Evolutionary conservation across 805 yeast species (phyloP), one percentile per base, ranked within the genome.

Genomic region (Candida pseudoglaebosa): DNA sequence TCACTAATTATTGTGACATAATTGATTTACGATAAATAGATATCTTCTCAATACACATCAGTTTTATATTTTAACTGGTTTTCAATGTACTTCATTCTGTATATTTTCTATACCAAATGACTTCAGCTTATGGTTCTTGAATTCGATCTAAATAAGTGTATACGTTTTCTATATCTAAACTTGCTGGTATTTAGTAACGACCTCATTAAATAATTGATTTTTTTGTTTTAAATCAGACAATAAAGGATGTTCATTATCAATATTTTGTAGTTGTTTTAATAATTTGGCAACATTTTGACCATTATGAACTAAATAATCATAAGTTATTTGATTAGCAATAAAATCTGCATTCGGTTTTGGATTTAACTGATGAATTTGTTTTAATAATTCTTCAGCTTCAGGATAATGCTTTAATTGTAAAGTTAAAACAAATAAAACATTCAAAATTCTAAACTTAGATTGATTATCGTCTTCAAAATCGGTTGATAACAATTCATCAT

Each of bases 351-450:
- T 49, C 10, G 50, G 47, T 32, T 47, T 46, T 13, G 63, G 65
- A 22, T 67, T 60, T 61, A 77, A 61, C 36, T 71, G 64, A 21
- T 62, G 63, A 9, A 84, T 63, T 47, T 64, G 70, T 28, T 48
- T 44, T 43, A 61, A 47, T 26, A 80, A 67, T 45, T 85, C 86
- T 42, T 75, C 74, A 7, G 96, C 90, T 62, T 91, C 97, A 2
- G 90, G 91, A 40, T 78, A 67, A 53, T 90, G 84, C 36, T 80
- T 78, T 57, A 88, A 75, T 64, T 86, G 88, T 50, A 90, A 63
- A 45, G 90, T 88, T 43, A 89, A 71, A 8, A 80, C 83, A 32
- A 88, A 73, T 53, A 88, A 77, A 28, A 84, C 81, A 39, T 50
- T 58, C 48, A 84, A 72, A 13, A 63, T 43, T 40, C 54, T 59